Base-by-base conservation (phyloP, 2,329 filamentous ascomycete species). In the Cadophora luteo-olivacea region DNA sequence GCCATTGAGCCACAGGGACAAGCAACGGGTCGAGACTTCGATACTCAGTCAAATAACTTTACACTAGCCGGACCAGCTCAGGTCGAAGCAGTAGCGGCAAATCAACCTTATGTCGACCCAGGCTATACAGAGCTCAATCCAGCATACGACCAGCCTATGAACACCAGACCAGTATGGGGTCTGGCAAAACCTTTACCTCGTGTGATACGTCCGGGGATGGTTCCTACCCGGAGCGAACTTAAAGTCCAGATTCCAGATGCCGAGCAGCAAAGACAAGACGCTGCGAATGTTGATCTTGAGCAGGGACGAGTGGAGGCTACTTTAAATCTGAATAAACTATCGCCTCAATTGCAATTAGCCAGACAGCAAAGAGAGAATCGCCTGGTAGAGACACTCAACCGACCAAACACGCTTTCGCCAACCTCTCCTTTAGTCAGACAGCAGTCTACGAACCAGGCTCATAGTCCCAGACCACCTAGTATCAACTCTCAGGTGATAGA, bases 121-220 rank as follows among this genome's bases (percentile, higher is more conserved):
- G 65, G 65, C 14, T 69, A 87, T 69, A 79, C 80, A 12, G 79
- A 84, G 12, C 78, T 87, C 3, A 87, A 87, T 63, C 85, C 85
- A 1, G 81, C 83, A 36, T 86, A 87, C 68, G 84, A 85, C 38
- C 83, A 86, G 65, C 80, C 84, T 3, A 77, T 79, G 8, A 83
- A 84, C 19, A 72, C 77, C 14, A 82, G 84, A 66, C 85, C 85
- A 0, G 82, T 87, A 58, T 87, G 85, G 81, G 82, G 83, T 75
- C 75, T 87, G 63, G 84, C 84, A 3, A 84, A 85, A 71, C 84
- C 85, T 7, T 74, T 87, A 32, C 85, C 85, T 38, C 84, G 84
- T 69, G 84, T 86, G 0, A 79, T 87, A 64, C 80, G 85, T 48
- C 79, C 82, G 24, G 84, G 84, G 12, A 87, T 65, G 63, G 38